Evolutionary conservation across 805 yeast species (phyloP), one percentile per base, ranked within the genome.

Genomic region (Blastobotrys parvus): DNA sequence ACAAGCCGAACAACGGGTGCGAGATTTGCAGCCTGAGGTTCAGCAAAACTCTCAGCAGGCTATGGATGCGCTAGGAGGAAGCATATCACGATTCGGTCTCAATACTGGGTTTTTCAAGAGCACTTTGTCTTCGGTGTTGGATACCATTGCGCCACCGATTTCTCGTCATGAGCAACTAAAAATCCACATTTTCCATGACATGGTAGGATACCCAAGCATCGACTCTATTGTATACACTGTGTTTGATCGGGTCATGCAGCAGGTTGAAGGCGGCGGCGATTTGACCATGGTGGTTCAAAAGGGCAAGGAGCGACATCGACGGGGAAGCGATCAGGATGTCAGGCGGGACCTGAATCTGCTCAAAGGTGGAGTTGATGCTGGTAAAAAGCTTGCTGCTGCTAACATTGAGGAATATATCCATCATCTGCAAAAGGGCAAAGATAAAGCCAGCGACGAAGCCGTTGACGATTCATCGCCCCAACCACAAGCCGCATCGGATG

Each of bases 321-420:
- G 63, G 3, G 68, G 60, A 21, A 56, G 66, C 4, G 66, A 61
- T 38, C 49, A 52, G 32, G 58, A 51, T 34, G 53, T 41, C 20
- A 58, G 59, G 45, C 69, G 73, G 23, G 75, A 75, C 39, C 72
- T 90, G 54, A 81, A 82, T 48, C 60, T 84, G 52, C 86, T 88
- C 58, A 66, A 72, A 17, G 97, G 97, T 6, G 82, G 82, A 49
- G 55, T 78, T 1, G 74, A 78, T 35, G 94, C 87, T 60, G 97
- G 92, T 11, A 94, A 84, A 55, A 90, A 92, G 60, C 72, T 92
- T 46, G 82, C 94, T 33, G 71, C 76, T 54, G 97, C 97, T 3
- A 89, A 87, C 57, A 71, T 90, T 53, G 95, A 87, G 23, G 77
- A 78, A 42, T 77, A 80, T n/a, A 72, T 80, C 41, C 46, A 52